Evolutionary conservation across 768 basidiomycete species (phyloP).

Genomic region (Termitomyces sp.): DNA sequence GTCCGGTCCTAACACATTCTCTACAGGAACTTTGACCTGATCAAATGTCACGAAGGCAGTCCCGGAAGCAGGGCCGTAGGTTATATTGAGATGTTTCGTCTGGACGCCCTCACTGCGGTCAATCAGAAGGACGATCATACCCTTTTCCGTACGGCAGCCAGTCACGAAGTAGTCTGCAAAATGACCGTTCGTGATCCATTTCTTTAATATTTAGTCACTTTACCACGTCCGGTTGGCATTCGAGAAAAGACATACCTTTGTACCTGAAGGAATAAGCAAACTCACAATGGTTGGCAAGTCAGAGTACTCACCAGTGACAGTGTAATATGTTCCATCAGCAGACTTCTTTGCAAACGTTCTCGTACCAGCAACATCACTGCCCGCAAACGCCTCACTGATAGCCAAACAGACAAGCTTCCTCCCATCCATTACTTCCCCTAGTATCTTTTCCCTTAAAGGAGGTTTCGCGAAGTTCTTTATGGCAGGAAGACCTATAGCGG

Average conservation of each 20-base stretch:
- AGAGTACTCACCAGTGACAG: slow-evolving; percentile 56
- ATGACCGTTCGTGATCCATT: slow-evolving; percentile 39
- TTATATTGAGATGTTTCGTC: slow-evolving; percentile 21
- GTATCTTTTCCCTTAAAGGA: slow-evolving; percentile 40
- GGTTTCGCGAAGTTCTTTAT: slow-evolving; percentile 32
- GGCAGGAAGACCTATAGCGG: slow-evolving; percentile 66
- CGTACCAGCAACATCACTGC: slow-evolving; percentile 60
- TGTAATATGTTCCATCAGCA: slow-evolving; percentile 63
- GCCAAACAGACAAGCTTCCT: slow-evolving; percentile 72
- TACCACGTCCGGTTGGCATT: not conserved
- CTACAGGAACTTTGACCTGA: slow-evolving; percentile 38
- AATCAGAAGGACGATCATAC: slow-evolving; percentile 15
- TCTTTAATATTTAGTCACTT: slow-evolving; percentile 1
- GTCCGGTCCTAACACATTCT: slow-evolving; percentile 51
- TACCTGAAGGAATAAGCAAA: slow-evolving; percentile 5
- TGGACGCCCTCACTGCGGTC: slow-evolving; percentile 17
- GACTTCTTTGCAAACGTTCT: slow-evolving; percentile 56
- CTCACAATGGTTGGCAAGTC: not conserved
- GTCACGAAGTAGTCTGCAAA: slow-evolving; percentile 42
- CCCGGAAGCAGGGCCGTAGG: slow-evolving; percentile 61
- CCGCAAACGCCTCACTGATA: slow-evolving; percentile 73
- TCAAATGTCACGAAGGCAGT: slow-evolving; percentile 23
- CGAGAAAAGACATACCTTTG: slow-evolving; percentile 7
- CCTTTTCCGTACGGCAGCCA: slow-evolving; percentile 47
- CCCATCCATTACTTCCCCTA: slow-evolving; percentile 48